Percentiles rank a stretch among this genome's conserved stretches.
Evolutionary conservation across 2,329 filamentous ascomycete genomes (phyloP).

Genomic region (Penicillium oxalicum): DNA sequence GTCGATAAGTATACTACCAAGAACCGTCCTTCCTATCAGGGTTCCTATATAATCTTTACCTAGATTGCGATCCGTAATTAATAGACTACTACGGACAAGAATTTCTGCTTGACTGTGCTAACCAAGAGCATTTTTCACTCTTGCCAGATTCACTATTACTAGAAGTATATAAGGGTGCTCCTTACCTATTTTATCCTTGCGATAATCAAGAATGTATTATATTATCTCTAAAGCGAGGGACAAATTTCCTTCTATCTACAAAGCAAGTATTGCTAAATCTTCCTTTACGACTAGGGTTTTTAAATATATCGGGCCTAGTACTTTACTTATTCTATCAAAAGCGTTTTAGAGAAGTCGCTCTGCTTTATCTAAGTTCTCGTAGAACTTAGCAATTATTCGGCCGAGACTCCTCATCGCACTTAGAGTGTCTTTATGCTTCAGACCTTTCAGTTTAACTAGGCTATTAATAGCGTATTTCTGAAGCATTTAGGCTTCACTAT

Average conservation of each 20-base stretch:
- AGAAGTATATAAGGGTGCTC: constrained; percentile 33
- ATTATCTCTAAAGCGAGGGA: constrained; percentile 5
- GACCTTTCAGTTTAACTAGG: constrained; percentile 17
- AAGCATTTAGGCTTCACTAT: constrained; percentile 12
- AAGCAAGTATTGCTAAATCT: constrained; percentile 10
- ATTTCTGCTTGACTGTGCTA: constrained; percentile 13
- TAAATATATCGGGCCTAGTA: constrained; percentile 17
- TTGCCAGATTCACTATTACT: constrained; percentile 30
- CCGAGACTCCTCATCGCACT: constrained; percentile 13
- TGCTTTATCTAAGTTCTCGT: constrained; percentile 8
- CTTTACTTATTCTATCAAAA: background rate
- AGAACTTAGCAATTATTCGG: constrained; percentile 11
- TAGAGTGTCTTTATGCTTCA: constrained; percentile 24
- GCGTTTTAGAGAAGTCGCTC: background rate
- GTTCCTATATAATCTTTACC: constrained; percentile 22
- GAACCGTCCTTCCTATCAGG: constrained; percentile 12
- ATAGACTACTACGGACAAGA: constrained; percentile 15
- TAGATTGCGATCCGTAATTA: constrained; percentile 18
- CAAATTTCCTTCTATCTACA: constrained; percentile 6
- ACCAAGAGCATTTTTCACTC: constrained; percentile 21
- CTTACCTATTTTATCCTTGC: constrained; percentile 22
- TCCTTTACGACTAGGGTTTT: constrained; percentile 12
- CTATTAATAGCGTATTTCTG: constrained; percentile 17
- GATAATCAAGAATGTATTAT: constrained; percentile 3
- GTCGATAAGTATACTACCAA: constrained; percentile 1